Percentiles rank a stretch among this genome's conserved stretches.
phyloP scores from a whole-genome alignment of 2,329 filamentous ascomycete species.

The Metarhizium humberi region DNA sequence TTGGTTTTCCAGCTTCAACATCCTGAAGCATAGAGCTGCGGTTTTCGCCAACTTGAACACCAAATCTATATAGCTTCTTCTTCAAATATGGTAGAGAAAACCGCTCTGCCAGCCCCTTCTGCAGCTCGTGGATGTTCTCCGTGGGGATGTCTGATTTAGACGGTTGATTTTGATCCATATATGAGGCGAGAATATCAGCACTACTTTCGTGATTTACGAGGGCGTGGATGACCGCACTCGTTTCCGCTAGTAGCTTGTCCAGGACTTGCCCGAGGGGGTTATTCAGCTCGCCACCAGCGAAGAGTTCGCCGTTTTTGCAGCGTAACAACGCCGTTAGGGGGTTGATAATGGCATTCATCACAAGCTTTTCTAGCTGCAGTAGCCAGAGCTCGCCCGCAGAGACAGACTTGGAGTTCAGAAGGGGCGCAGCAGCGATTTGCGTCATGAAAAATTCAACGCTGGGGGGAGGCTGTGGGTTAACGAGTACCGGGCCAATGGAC shows the following conservation, averaged over 20 bases:
- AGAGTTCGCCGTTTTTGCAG: constrained; percentile 68
- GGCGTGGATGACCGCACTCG: constrained; percentile 59
- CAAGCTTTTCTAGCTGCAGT: constrained; percentile 78
- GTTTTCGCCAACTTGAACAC: constrained; percentile 40
- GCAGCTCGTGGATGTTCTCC: not conserved
- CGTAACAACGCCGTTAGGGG: constrained; percentile 73
- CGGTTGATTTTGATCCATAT: not conserved
- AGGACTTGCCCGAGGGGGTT: constrained; percentile 48
- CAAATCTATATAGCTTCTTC: constrained; percentile 36
- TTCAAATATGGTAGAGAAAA: constrained; percentile 34
- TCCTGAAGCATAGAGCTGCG: constrained; percentile 56
- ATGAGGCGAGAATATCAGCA: constrained; percentile 24
- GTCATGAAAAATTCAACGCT: constrained; percentile 28
- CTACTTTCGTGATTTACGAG: constrained; percentile 52
- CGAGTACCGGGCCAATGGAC: constrained; percentile 36
- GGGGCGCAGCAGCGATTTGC: constrained; percentile 31
- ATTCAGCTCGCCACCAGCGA: constrained; percentile 29
- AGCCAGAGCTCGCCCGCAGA: constrained; percentile 37
- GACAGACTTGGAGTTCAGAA: constrained; percentile 31
- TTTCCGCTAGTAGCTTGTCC: constrained; percentile 63
- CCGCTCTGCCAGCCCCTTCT: constrained; percentile 13
- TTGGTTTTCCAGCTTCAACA: constrained; percentile 37
- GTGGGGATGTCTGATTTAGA: not conserved
- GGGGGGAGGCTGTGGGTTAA: constrained; percentile 11
- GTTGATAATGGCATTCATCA: constrained; percentile 73